phyloP scores from a whole-genome alignment of 208 protist genomes.

The Trypanosoma brucei region DNA sequence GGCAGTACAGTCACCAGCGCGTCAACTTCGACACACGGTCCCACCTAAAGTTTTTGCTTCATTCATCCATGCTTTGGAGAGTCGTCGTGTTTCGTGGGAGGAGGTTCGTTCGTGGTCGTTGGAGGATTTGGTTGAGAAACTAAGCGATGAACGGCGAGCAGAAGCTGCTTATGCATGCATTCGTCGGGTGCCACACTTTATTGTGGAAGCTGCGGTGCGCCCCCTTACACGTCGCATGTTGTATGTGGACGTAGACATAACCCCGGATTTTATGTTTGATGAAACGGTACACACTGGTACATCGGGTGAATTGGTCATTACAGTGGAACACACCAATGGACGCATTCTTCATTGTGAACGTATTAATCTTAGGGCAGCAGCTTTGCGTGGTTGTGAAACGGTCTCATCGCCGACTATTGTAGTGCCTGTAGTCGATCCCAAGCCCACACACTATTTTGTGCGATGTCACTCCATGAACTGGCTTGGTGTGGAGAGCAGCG shows the following conservation, averaged over 20 bases:
- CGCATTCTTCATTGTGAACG: constrained; percentile 96
- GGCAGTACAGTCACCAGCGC: constrained; percentile 91
- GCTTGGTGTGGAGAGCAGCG: constrained; percentile 57
- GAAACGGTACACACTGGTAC: constrained; percentile 84
- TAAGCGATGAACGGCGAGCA: constrained; percentile 80
- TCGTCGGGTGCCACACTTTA: constrained; percentile 93
- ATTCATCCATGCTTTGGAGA: constrained; percentile 94
- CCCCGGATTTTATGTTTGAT: constrained; percentile 95
- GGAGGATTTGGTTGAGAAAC: constrained; percentile 92
- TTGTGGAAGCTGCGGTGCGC: constrained; percentile 87
- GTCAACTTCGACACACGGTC: constrained; percentile 81
- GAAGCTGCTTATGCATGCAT: constrained; percentile 89
- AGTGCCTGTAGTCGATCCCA: constrained; percentile 96
- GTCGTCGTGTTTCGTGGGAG: constrained; percentile 94
- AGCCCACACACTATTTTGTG: constrained; percentile 95
- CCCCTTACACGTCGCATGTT: constrained; percentile 95
- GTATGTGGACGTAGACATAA: constrained; percentile 94
- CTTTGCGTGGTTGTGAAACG: constrained; percentile 58
- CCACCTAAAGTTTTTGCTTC: constrained; percentile 67
- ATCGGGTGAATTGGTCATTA: constrained; percentile 92
- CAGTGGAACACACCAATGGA: constrained; percentile 95
- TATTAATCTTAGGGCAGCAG: constrained; percentile 24
- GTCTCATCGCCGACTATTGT: constrained; percentile 89
- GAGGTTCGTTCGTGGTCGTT: constrained; percentile 90
- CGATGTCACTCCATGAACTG: constrained; percentile 89